Percentiles rank a stretch among this genome's conserved stretches.
Evolutionary conservation across 2,329 filamentous ascomycete species (phyloP).

Genomic region (Alternaria longipes): DNA sequence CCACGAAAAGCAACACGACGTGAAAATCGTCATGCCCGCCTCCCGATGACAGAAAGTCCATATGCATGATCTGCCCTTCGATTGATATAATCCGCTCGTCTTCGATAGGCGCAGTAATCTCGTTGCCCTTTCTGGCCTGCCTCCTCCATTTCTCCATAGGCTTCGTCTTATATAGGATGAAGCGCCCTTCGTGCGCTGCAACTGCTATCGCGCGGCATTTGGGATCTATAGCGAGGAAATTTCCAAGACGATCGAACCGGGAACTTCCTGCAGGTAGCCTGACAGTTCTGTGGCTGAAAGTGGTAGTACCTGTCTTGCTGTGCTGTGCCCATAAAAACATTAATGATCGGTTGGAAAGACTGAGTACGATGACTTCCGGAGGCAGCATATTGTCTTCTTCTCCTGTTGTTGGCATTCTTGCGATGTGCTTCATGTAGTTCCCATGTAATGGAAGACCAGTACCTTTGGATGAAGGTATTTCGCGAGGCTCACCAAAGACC

Average conservation of each 20-base stretch:
- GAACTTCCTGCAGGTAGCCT: constrained; percentile 66
- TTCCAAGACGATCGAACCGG: constrained; percentile 64
- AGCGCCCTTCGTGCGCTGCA: constrained; percentile 73
- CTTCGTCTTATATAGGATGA: constrained; percentile 77
- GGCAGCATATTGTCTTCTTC: constrained; percentile 56
- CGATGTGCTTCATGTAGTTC: constrained; percentile 20
- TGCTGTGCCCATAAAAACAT: constrained; percentile 77
- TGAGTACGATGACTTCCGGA: constrained; percentile 81
- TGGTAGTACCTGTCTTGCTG: constrained; percentile 55
- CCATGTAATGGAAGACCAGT: constrained; percentile 35
- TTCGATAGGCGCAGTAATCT: constrained; percentile 66
- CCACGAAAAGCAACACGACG: constrained; percentile 77
- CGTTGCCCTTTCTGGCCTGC: constrained; percentile 52
- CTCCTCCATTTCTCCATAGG: constrained; percentile 61
- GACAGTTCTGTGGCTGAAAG: constrained; percentile 70
- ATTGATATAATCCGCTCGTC: constrained; percentile 60
- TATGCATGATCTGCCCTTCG: constrained; percentile 77
- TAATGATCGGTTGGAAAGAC: constrained; percentile 75
- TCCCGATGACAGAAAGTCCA: constrained; percentile 84
- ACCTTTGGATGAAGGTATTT: constrained; percentile 23
- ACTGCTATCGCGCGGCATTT: constrained; percentile 71
- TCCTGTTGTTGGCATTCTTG: constrained; percentile 27
- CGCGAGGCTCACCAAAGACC: constrained; percentile 68
- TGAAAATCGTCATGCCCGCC: constrained; percentile 71
- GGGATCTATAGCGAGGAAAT: constrained; percentile 80